These are phyloP conservation scores for Alternaria sp. DNA, from an alignment of 2,329 filamentous ascomycete genomes.

Conservation along the genomic window DNA sequence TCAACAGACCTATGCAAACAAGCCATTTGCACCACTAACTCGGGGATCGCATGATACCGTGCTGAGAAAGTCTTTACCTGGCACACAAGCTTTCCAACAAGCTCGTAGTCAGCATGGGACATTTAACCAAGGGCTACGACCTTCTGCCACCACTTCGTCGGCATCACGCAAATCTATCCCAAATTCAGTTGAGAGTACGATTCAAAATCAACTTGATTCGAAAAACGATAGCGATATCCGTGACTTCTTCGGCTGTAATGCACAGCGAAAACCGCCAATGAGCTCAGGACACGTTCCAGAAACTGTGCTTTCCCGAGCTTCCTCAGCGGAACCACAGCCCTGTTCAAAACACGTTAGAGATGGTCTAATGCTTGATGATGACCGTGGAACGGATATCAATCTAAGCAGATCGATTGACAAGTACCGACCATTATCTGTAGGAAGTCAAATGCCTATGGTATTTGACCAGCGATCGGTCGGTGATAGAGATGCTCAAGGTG, in stretches of 20 bases:
- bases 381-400: background rate
- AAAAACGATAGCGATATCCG: conserved; percentile 38
- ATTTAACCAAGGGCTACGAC: background rate
- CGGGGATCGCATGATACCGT: conserved; percentile 24
- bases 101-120: conserved; percentile 5
- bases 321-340: conserved; percentile 2
- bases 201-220: background rate
- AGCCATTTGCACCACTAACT: conserved; percentile 40
- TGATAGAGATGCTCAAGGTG: background rate
- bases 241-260: conserved; percentile 26
- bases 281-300: background rate
- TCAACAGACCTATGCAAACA: conserved; percentile 25
- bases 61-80: conserved; percentile 30
- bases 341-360: background rate
- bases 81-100: background rate
- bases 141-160: background rate
- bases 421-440: conserved; percentile 5
- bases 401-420: conserved; percentile 7
- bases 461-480: background rate
- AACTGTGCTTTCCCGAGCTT: background rate
- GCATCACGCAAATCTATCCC: background rate
- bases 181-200: conserved; percentile 1
- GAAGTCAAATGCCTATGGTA: background rate
- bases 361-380: background rate
- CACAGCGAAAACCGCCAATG: background rate